These are phyloP conservation scores for Colletotrichum acutatum DNA, from an alignment of 2,329 filamentous ascomycete species.

Conservation along the genomic window DNA sequence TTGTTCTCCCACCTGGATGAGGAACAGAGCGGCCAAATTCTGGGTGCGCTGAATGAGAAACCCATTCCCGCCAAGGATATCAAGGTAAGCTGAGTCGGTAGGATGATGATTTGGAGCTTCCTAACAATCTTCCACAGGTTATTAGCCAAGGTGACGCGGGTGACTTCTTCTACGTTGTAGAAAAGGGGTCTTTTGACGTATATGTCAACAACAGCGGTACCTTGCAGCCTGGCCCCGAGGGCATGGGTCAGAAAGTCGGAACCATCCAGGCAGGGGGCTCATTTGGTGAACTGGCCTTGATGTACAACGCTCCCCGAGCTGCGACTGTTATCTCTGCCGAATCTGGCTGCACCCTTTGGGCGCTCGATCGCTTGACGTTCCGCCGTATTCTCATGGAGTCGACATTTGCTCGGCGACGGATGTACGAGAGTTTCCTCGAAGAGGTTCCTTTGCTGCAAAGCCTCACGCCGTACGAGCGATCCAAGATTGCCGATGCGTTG, in stretches of 20 bases:
- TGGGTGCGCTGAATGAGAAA: slow-evolving; percentile 93
- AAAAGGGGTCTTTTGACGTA: slow-evolving; percentile 89
- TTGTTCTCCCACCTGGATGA: slow-evolving; percentile 95
- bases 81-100: slow-evolving; percentile 60
- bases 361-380: slow-evolving; percentile 94
- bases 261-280: slow-evolving; percentile 88
- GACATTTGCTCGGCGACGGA: slow-evolving; percentile 92
- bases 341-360: slow-evolving; percentile 85
- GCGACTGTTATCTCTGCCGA: slow-evolving; percentile 92
- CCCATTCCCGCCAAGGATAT: slow-evolving; percentile 91
- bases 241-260: slow-evolving; percentile 84
- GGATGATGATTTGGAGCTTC: background rate
- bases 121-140: slow-evolving; percentile 68
- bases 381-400: slow-evolving; percentile 98
- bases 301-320: slow-evolving; percentile 98
- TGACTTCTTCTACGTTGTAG: slow-evolving; percentile 98
- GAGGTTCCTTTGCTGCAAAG: slow-evolving; percentile 88
- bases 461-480: slow-evolving; percentile 91
- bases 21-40: slow-evolving; percentile 86
- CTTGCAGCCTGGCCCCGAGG: slow-evolving; percentile 82
- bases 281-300: slow-evolving; percentile 95
- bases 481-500: slow-evolving; percentile 96
- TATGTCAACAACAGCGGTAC: slow-evolving; percentile 85
- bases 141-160: slow-evolving; percentile 96
- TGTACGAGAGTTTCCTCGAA: slow-evolving; percentile 97